Base-by-base conservation (phyloP, 2,329 filamentous ascomycete species). In the Cladophialophora carrionii region DNA sequence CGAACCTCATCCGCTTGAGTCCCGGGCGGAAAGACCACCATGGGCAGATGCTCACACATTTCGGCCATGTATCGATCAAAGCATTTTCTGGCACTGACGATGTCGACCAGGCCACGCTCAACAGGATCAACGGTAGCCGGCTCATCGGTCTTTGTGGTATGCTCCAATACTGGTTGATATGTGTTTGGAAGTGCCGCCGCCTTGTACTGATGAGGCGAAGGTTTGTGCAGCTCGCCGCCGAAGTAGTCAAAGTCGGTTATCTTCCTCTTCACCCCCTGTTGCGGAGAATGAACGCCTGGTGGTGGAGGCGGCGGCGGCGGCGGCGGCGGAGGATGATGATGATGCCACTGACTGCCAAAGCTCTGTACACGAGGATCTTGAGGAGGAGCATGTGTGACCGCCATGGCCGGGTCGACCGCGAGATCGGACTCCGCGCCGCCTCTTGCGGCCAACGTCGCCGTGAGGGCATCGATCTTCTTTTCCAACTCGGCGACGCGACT, bases 381-480 rank as follows among this genome's bases (percentile, higher is more conserved):
- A n/a, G 61, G 29, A 22, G 56, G 17, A 12, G 48, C 62, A 24
- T 67, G 65, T 9, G 65, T 34, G 14, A 67, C 64, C 5, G 66
- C 52, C 49, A 71, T 68, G 46, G 65, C 29, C 10, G 67, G 67
- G 48, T 72, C 70, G 26, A 69, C 62, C 9, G 60, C 41, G 22
- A 63, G 66, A 49, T 72, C 70, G 10, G 70, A 20, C 54, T 74
- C 71, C 20, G 67, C 60, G 5, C 72, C 72, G 57, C 76, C 75
- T 9, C 77, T 75, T 1, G 90, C 87, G 53, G 91, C 88, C 69
- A 96, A 75, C 41, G 87, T 92, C 6, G 91, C 90, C 7, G 91
- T 96, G 74, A 96, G 76, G 8, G 90, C 90, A 80, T 96, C 92
- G 69, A 96, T 94, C 80, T 96, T 96, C 82, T 89, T 92, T 81